Percentiles rank a stretch among this genome's conserved stretches.
These are phyloP conservation scores for Ophiostoma novo-ulmi DNA, from an alignment of 2,329 filamentous ascomycete species.

Conservation along the genomic window DNA sequence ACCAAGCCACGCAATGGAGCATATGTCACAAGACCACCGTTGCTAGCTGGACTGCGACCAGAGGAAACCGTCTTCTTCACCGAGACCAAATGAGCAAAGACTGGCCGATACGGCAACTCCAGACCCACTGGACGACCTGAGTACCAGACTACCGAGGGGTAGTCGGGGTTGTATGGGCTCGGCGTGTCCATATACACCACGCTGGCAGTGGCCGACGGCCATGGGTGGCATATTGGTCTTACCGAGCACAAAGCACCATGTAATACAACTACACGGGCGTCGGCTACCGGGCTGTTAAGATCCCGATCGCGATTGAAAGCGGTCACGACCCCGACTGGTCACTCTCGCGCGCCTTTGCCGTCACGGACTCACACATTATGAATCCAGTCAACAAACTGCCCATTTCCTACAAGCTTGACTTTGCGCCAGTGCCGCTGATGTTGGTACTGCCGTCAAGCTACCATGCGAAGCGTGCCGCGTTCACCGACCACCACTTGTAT, in stretches of 20 bases:
- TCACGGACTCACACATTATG: conserved; percentile 41
- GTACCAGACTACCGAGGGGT: neutral
- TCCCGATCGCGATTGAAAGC: conserved; percentile 39
- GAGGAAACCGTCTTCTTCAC: neutral
- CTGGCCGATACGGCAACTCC: neutral
- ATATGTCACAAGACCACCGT: conserved; percentile 41
- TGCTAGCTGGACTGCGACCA: neutral
- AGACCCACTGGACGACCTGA: neutral
- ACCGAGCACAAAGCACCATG: neutral
- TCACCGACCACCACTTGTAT: conserved; percentile 43
- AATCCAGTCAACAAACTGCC: conserved; percentile 43
- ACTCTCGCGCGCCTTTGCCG: conserved; percentile 45
- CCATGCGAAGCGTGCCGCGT: conserved; percentile 41
- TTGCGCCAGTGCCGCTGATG: conserved; percentile 43
- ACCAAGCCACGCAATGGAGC: conserved; percentile 51
- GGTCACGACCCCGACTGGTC: conserved; percentile 51
- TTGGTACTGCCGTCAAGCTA: conserved; percentile 39
- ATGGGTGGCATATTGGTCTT: neutral
- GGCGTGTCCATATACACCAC: neutral
- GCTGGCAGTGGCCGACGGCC: neutral
- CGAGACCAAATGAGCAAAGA: neutral
- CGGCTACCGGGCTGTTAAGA: conserved; percentile 41
- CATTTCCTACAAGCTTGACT: conserved; percentile 44
- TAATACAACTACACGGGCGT: conserved; percentile 48
- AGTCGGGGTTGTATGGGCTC: neutral